Evolutionary conservation across 768 basidiomycete genomes (phyloP), one percentile per base, ranked within the genome.

Genomic region (Crepidotus variabilis): DNA sequence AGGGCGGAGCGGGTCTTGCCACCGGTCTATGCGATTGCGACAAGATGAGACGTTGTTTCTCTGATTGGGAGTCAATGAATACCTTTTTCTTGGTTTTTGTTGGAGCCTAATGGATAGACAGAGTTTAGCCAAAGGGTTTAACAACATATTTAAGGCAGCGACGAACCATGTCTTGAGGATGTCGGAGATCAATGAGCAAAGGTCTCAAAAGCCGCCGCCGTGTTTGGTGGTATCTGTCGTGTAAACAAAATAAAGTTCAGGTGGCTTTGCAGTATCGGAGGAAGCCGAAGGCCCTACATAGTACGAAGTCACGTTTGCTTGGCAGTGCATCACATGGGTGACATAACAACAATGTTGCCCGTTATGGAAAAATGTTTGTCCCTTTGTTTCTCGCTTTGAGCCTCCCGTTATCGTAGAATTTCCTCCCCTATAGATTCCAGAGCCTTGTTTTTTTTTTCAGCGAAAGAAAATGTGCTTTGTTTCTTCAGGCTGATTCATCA

Each of bases 1-100:
- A 98, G 92, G 54, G 96, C 96, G 58, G 94, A 95, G 75, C 96
- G 94, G 68, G 85, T 85, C 84, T 97, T 96, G 76, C 86, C 86
- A 72, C 80, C 79, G 68, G 87, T 80, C 82, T 86, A 59, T 35
- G 51, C 46, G 53, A 52, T 45, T 18, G 23, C 11, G 16, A 59
- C 34, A 35, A 28, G 24, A 22, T 33, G 49, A 56, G 36, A 43
- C 53, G 46, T 43, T 49, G 18, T 54, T 49, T n/a, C n/a, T 22
- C 21, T 57, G n/a, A 43, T 49, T 16, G 23, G 35, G 21, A 13
- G 35, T 32, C 50, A 47, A 45, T 14, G 58, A 65, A 63, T 62
- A 83, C 82, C 81, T 85, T 85, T 81, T 83, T 84, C 72, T 79
- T 81, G 59, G 72, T 72, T 63, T 69, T 69, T 60, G 73, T 68